Evolutionary conservation across 2,329 filamentous ascomycete genomes (phyloP), one percentile per base, ranked within the genome.

Genomic region (Beauveria sp.): DNA sequence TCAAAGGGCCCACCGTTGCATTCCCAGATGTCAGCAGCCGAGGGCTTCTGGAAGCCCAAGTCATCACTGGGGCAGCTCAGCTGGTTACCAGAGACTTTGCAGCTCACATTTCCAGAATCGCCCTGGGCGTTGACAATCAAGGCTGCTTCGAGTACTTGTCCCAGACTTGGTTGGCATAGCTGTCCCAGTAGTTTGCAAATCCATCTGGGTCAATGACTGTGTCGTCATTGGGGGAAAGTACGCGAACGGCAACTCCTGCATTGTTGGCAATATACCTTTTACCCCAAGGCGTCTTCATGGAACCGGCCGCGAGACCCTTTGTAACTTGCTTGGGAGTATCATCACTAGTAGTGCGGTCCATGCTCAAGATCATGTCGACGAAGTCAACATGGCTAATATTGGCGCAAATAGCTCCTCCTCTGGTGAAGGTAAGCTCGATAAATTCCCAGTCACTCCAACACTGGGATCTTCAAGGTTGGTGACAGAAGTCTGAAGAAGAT

Each of bases 381-480:
- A 80, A 82, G 67, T 83, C 80, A 38, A 83, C 80, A 61, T 78
- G 81, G 53, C 75, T 79, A 60, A 83, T 75, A 67, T 82, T 81
- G 64, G 79, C 77, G 48, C 71, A 81, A 28, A 82, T 67, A 7
- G 71, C 68, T 0, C 73, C 73, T 1, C 72, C 66, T 0, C 66
- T 52, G n/a, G 71, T 78, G 66, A 76, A 76, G 2, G 78, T 79
- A 31, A 83, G 69, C 66, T 83, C 80, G 20, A 80, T 73, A 60
- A 82, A 82, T 1, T 79, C 79, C 79, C 79, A 82, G 67, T 77
- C 76, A 43, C 79, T 67, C 68, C 72, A 0, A 75, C 70, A 31
- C 74, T 79, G 3, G 79, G 76, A 59, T 82, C 79, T 3, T 64
- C 58, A 0, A 76, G 69, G 67, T 79, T 79, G 12, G 72, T 73